Percentiles rank a stretch among this genome's conserved stretches.
Evolutionary conservation across 805 yeast genomes (phyloP).

Genomic region (Saccharomycopsis javanensis): DNA sequence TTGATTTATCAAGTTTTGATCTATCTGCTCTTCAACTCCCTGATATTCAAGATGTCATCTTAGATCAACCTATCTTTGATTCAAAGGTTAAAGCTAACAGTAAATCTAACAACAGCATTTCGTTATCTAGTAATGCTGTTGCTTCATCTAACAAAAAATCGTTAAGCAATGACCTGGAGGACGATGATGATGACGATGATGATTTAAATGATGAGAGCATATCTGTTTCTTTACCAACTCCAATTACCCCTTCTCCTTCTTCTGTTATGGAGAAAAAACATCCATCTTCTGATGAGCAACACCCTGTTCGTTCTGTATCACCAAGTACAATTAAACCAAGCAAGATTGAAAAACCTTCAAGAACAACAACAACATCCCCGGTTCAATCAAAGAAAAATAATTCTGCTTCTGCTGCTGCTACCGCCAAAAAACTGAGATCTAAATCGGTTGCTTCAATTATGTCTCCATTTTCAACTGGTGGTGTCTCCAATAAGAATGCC

Average conservation of each 20-base stretch:
- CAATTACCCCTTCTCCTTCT: neutral
- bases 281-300: neutral
- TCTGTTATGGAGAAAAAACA: neutral
- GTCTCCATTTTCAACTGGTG: neutral
- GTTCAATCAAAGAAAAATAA: neutral
- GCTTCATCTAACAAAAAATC: neutral
- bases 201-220: neutral
- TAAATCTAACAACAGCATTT: conserved; percentile 1
- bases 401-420: neutral
- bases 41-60: conserved; percentile 16
- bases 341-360: neutral
- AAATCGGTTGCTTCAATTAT: neutral
- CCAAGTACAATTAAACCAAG: neutral
- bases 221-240: neutral
- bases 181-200: neutral
- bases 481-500: neutral
- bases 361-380: neutral
- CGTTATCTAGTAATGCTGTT: neutral
- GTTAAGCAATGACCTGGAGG: neutral
- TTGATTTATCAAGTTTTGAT: conserved; percentile 4
- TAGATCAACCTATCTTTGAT: conserved; percentile 12
- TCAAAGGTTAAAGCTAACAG: conserved; percentile 1
- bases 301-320: neutral
- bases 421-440: neutral
- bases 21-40: conserved; percentile 9